Conservation (phyloP, 495 filamentous ascomycete species). For the Bombardia bombarda region DNA sequence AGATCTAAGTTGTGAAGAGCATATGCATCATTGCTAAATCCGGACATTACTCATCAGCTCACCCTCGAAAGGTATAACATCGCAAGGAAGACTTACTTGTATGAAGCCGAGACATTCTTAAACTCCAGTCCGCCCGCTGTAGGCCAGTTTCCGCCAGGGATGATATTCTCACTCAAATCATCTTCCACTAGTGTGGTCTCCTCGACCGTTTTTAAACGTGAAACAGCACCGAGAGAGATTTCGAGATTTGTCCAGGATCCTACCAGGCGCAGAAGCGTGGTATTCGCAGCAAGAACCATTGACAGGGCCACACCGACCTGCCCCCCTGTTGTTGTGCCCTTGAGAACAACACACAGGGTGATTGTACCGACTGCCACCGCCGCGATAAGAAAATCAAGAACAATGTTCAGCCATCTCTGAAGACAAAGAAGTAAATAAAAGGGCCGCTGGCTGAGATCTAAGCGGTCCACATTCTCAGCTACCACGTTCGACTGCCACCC, state of each 20-base stretch:
- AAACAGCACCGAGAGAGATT: slow-evolving; percentile 43
- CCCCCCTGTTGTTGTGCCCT: slow-evolving; percentile 19
- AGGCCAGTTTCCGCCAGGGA: slow-evolving; percentile 26
- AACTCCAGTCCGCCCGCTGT: slow-evolving; percentile 20
- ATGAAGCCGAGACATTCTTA: slow-evolving; percentile 25
- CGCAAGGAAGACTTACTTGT: slow-evolving; percentile 12
- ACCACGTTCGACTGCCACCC: slow-evolving; percentile 25
- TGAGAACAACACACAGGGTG: slow-evolving; percentile 25
- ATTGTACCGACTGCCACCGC: slow-evolving; percentile 36
- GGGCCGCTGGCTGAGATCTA: slow-evolving; percentile 32
- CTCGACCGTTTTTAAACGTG: slow-evolving; percentile 34
- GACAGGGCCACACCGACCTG: slow-evolving; percentile 23
- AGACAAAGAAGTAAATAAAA: slow-evolving; percentile 36
- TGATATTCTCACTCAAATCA: slow-evolving; percentile 1
- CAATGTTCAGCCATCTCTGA: slow-evolving; percentile 37
- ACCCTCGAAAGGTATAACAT: neutral
- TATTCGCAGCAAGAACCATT: slow-evolving; percentile 21
- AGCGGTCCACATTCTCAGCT: slow-evolving; percentile 10
- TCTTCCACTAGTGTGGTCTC: slow-evolving; percentile 26
- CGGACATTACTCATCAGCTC: neutral
- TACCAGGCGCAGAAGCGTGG: slow-evolving; percentile 25
- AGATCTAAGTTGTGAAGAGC: slow-evolving; percentile 26
- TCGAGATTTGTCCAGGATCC: slow-evolving; percentile 40
- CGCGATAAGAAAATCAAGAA: slow-evolving; percentile 33
- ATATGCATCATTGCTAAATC: slow-evolving; percentile 6